Evolutionary conservation across 2,329 filamentous ascomycete species (phyloP).

Genomic region (Alternaria consortialis): DNA sequence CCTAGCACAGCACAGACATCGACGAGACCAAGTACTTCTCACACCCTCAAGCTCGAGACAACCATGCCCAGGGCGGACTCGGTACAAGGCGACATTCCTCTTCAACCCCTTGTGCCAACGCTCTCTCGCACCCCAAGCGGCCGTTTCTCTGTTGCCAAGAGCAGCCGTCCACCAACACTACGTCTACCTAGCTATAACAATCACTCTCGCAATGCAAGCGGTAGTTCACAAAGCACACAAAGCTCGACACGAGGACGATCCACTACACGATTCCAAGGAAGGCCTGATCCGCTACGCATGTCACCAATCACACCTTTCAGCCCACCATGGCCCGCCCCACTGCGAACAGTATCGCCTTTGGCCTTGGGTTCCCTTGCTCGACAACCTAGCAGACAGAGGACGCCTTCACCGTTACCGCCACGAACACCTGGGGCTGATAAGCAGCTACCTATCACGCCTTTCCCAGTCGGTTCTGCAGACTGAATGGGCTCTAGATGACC

Average conservation of each 20-base stretch:
- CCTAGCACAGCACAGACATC: not conserved
- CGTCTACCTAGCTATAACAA: slow-evolving; percentile 6
- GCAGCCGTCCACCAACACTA: slow-evolving; percentile 6
- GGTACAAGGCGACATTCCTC: slow-evolving; percentile 1
- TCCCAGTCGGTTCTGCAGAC: slow-evolving; percentile 27
- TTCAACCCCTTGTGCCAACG: slow-evolving; percentile 11
- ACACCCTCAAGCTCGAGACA: not conserved
- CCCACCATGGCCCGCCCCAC: slow-evolving; percentile 23
- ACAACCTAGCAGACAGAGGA: slow-evolving; percentile 19
- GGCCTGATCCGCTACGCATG: slow-evolving; percentile 29
- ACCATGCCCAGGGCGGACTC: not conserved
- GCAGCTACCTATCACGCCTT: slow-evolving; percentile 45
- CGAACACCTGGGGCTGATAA: slow-evolving; percentile 31
- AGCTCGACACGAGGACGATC: slow-evolving; percentile 4
- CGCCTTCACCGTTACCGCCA: slow-evolving; percentile 7
- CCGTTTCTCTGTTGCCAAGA: slow-evolving; percentile 8
- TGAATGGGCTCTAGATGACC: not conserved
- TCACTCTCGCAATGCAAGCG: slow-evolving; percentile 25
- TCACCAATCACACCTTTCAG: slow-evolving; percentile 28
- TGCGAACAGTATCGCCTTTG: slow-evolving; percentile 22
- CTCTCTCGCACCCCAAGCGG: slow-evolving; percentile 24
- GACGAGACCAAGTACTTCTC: not conserved
- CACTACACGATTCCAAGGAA: slow-evolving; percentile 18
- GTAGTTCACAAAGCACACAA: slow-evolving; percentile 14
- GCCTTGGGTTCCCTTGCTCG: slow-evolving; percentile 15